Evolutionary conservation across 257 asterid genomes (phyloP).

Genomic region (Mitragyna speciosa): DNA sequence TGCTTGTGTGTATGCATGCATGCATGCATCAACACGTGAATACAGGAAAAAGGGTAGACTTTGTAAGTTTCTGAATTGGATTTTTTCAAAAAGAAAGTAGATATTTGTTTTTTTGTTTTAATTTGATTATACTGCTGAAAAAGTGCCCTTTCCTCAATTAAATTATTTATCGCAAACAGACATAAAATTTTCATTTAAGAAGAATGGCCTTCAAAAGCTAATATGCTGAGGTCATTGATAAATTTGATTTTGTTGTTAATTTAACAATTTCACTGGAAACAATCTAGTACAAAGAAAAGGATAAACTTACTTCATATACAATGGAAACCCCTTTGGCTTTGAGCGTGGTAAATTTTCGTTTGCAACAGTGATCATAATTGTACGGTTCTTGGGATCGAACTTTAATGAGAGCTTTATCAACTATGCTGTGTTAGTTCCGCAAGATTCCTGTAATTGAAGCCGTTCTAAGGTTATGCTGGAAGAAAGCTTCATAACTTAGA

Average conservation of each 20-base stretch:
- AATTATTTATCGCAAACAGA: too few species aligned
- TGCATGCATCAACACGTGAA: neutral
- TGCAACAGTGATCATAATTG: neutral
- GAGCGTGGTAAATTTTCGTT: too few species aligned
- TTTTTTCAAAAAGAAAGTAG: neutral
- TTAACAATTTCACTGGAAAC: neutral
- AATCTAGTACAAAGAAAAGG: neutral
- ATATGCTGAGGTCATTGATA: too few species aligned
- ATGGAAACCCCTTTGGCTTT: neutral
- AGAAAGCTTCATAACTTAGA: too few species aligned
- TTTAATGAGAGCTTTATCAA: neutral
- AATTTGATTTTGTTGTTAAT: too few species aligned
- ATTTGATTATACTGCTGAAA: too few species aligned
- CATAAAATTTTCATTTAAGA: neutral
- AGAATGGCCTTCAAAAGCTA: neutral
- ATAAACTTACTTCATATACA: too few species aligned
- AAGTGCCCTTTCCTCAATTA: neutral
- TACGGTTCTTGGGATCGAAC: too few species aligned
- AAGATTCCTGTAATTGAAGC: neutral
- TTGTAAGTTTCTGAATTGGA: neutral
- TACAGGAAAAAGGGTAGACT: neutral
- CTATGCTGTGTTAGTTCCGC: neutral
- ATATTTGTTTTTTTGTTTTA: neutral
- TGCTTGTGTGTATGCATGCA: neutral
- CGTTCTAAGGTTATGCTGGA: neutral